Evolutionary conservation across 1,284 basidiomycete genomes (phyloP), one percentile per base, ranked within the genome.

Genomic region (Naganishia albida): DNA sequence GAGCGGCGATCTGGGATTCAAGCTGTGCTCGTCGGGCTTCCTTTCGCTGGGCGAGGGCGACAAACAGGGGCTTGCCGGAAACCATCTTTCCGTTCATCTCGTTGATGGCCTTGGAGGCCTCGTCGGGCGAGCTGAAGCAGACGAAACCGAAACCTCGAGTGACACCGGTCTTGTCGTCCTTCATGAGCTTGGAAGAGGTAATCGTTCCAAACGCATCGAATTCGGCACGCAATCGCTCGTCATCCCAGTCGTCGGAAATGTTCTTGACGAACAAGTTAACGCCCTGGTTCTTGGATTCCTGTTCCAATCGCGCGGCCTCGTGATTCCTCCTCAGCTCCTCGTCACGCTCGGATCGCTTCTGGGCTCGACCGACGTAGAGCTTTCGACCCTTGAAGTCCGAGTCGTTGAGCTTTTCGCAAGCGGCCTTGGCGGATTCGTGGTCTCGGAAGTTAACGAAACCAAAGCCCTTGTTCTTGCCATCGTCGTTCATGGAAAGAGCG

Each of bases 61-160:
- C 96, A 80, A 99, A 99, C 74, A 99, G 87, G 62, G 96, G 96
- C 82, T 99, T 99, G 75, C 90, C 87, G 72, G 95, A 94, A 76
- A 99, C 92, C 90, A 99, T 99, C 85, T 98, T 98, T 86, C 97
- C 97, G 86, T 99, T 99, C 94, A 99, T 97, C 84, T 99, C 96
- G 64, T 93, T 91, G 70, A 99, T 94, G 68, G 96, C 96, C 84
- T 98, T 99, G 78, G 93, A 98, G 55, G 96, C 95, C 83, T 99
- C 96, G 73, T 99, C 96, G 62, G 96, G 94, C 67, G 93, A 89
- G 50, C 93, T 93, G 85, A 94, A 99, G 83, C 96, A 99, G 72
- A 99, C 96, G 79, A 99, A 99, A 73, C 96, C 96, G 76, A 99
- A 99, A 74, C 96, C 96, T 72, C 87, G 63, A 30, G 63, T 65